phyloP scores from a whole-genome alignment of 371 early-diverging fungal species.

The Lichtheimia hyalospora region DNA sequence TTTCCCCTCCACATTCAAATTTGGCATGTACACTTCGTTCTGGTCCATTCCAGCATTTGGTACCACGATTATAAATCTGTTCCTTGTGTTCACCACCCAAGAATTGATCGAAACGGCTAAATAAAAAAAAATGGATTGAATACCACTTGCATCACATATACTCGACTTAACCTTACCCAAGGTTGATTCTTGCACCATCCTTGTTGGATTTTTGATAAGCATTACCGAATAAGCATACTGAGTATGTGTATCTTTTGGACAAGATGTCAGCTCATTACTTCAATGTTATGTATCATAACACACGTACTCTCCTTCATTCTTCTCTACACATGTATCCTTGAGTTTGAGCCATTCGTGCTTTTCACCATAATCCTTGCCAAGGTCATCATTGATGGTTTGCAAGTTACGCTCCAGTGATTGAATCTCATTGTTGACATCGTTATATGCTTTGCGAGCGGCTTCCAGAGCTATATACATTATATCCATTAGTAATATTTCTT shows the following conservation, averaged over 20 bases:
- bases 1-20: conserved; percentile 69
- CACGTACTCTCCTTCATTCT: conserved; percentile 75
- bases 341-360: conserved; percentile 63
- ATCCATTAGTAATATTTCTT: background rate
- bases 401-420: conserved; percentile 31
- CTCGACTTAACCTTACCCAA: conserved; percentile 63
- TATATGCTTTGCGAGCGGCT: conserved; percentile 30
- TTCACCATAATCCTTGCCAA: conserved; percentile 61
- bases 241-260: conserved; percentile 71
- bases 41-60: conserved; percentile 94
- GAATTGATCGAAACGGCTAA: conserved; percentile 36
- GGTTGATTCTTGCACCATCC: conserved; percentile 51
- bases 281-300: too few species aligned
- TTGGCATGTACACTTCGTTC: conserved; percentile 58
- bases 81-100: conserved; percentile 35
- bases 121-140: conserved; percentile 4
- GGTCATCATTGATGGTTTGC: conserved; percentile 37
- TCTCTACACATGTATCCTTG: conserved; percentile 67
- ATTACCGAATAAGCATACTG: conserved; percentile 77
- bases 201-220: conserved; percentile 74
- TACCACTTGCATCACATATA: conserved; percentile 2
- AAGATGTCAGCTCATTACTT: background rate
- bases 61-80: conserved; percentile 73
- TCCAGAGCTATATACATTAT: conserved; percentile 29
- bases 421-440: conserved; percentile 40